Base-by-base conservation (phyloP, 768 basidiomycete genomes). In the Cubamyces lactineus region DNA sequence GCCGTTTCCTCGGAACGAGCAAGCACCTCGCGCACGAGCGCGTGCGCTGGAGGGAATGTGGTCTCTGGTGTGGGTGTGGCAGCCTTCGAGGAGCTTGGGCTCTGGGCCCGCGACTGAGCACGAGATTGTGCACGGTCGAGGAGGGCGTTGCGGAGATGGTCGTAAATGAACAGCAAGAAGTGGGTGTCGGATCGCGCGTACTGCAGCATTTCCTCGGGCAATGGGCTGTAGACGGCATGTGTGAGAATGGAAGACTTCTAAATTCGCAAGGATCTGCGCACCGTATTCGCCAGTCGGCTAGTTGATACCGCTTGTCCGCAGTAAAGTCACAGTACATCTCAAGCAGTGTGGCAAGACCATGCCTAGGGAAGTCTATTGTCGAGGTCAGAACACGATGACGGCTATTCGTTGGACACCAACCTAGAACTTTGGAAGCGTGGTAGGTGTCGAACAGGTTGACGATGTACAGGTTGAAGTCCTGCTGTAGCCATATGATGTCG, bases 171-270 rank as follows among this genome's bases (percentile, higher is more conserved):
- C 28, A 99, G 79, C 2, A 99, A 83, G 77, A 91, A 98, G 74
- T 98, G 97, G 0, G 96, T 99, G 73, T 99, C 97, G 1, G 94
- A 92, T 28, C 94, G 89, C 1, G 97, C 97, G 71, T 98, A 99
- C 55, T 83, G 77, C 19, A 94, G 76, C 95, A 99, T 97, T 66
- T 93, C 95, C 53, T 84, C 74, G 0, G 94, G 89, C 3, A 98
- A 77, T 0, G 96, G 96, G 57, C 87, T 85, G 51, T 30, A 19
- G 26, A 34, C 5, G 28, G 23, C 42, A 23, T 1, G 13, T 23
- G 45, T 28, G 30, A 55, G 21, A 9, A 40, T 17, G 17, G 11
- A 19, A 21, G 45, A 13, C 11, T 9, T 17, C 55, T 12, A 19
- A 19, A 45, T 19, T 48, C 19, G 34, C 28, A 38, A 17, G 6